Conservation (phyloP, 1,139 yeast species). For the Debaryomyces robertsiae region DNA sequence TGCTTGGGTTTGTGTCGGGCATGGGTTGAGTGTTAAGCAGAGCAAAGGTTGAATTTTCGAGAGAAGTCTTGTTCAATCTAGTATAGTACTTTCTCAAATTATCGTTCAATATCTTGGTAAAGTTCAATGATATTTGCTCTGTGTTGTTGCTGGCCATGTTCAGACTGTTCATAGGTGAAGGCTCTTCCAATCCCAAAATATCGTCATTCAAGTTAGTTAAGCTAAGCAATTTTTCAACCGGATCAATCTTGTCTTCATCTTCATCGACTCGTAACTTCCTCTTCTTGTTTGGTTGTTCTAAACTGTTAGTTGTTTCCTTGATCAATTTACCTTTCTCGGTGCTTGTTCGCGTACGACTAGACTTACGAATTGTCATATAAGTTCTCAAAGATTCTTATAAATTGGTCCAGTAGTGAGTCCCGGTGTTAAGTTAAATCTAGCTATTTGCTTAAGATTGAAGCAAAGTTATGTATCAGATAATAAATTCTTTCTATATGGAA, state of each 20-base stretch:
- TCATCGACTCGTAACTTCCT: slow-evolving; percentile 17
- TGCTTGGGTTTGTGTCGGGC: slow-evolving; percentile 6
- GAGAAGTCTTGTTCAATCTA: slow-evolving; percentile 26
- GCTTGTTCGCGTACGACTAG: slow-evolving; percentile 31
- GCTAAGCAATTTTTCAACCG: slow-evolving; percentile 47
- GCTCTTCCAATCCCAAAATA: slow-evolving; percentile 28
- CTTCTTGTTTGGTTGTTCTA: slow-evolving; percentile 17
- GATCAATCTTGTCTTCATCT: slow-evolving; percentile 41
- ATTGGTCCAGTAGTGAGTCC: slow-evolving; percentile 1
- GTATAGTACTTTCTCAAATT: slow-evolving; percentile 40
- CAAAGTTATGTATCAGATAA: not conserved
- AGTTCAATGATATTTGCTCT: slow-evolving; percentile 30
- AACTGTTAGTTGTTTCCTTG: slow-evolving; percentile 16
- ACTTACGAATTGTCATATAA: slow-evolving; percentile 36
- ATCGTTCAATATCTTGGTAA: slow-evolving; percentile 44
- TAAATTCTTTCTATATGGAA: too few relatives aligned
- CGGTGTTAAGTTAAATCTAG: slow-evolving; percentile 1
- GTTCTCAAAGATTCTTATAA: slow-evolving; percentile 9
- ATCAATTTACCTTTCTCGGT: slow-evolving; percentile 23
- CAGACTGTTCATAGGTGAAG: slow-evolving; percentile 12
- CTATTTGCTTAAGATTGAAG: slow-evolving; percentile 4
- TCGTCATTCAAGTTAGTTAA: slow-evolving; percentile 37
- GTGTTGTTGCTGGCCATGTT: slow-evolving; percentile 9
- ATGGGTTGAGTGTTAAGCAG: slow-evolving; percentile 27
- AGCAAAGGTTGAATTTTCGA: slow-evolving; percentile 39